Conservation (phyloP, 139 green algal genomes). For the Chlorella sp. region DNA sequence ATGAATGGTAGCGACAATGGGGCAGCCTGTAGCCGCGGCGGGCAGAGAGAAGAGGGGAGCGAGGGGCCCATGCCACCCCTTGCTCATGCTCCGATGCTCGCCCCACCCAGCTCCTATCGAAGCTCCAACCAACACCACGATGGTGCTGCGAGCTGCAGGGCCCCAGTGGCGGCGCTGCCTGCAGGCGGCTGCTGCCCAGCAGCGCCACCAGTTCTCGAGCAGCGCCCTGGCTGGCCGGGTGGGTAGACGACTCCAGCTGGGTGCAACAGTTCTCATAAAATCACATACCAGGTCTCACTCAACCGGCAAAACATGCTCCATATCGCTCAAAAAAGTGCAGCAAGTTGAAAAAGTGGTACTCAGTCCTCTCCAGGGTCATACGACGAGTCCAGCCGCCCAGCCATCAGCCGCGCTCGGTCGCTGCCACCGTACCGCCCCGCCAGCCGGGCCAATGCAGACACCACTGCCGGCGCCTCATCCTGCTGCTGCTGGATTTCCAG, state of each 20-base stretch:
- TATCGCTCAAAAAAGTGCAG: too few relatives aligned
- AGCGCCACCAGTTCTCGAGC: background rate
- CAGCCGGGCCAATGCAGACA: background rate
- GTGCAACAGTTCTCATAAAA: too few relatives aligned
- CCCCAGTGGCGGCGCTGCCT: background rate
- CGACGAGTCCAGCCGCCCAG: background rate
- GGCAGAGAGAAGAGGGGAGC: too few relatives aligned
- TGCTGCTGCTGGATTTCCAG: background rate
- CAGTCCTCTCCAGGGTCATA: conserved; percentile 26
- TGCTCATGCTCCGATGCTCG: too few relatives aligned
- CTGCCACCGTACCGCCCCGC: background rate
- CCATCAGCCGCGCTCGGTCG: conserved; percentile 18
- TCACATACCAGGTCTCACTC: too few relatives aligned
- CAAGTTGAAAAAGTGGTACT: background rate
- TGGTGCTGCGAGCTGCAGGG: background rate
- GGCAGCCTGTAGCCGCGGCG: too few relatives aligned
- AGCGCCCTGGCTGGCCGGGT: background rate
- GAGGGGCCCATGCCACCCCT: too few relatives aligned
- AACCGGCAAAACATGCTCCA: background rate
- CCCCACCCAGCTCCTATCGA: too few relatives aligned
- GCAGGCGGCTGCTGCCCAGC: background rate
- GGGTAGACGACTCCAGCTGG: too few relatives aligned
- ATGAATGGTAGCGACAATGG: too few relatives aligned
- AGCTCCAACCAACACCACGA: background rate
- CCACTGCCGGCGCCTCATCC: too few relatives aligned